phyloP scores from a whole-genome alignment of 257 asterid species.

The Nicotiana sylvestris region DNA sequence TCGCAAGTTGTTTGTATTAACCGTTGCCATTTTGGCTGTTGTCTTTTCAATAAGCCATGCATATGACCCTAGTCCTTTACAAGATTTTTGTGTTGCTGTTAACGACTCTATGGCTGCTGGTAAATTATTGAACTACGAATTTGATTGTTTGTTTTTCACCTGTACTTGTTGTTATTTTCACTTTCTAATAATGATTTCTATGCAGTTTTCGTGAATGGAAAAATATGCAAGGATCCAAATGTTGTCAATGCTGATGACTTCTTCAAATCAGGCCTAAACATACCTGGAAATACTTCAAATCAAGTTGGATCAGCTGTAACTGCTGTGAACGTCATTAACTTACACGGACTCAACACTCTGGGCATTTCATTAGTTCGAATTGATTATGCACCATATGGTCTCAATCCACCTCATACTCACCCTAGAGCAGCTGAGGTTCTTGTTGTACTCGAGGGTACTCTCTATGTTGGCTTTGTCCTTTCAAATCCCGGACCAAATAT shows the following conservation, averaged over 20 bases:
- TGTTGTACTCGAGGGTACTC: background rate
- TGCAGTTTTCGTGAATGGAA: background rate
- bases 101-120: background rate
- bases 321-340: background rate
- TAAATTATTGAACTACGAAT: too few relatives aligned
- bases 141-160: background rate
- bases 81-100: conserved; percentile 2
- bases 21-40: background rate
- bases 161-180: background rate
- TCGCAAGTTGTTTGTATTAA: background rate
- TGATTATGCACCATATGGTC: background rate
- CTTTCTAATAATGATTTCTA: background rate
- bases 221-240: background rate
- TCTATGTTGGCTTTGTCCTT: background rate
- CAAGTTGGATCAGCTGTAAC: background rate
- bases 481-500: background rate
- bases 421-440: background rate
- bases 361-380: background rate
- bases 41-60: background rate
- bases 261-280: background rate
- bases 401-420: background rate
- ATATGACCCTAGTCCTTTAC: conserved; percentile 4
- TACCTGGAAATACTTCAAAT: background rate
- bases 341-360: background rate
- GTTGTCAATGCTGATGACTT: background rate